Conservation (phyloP, 106 monocot species). For the Dioscorea zingiberensis region DNA sequence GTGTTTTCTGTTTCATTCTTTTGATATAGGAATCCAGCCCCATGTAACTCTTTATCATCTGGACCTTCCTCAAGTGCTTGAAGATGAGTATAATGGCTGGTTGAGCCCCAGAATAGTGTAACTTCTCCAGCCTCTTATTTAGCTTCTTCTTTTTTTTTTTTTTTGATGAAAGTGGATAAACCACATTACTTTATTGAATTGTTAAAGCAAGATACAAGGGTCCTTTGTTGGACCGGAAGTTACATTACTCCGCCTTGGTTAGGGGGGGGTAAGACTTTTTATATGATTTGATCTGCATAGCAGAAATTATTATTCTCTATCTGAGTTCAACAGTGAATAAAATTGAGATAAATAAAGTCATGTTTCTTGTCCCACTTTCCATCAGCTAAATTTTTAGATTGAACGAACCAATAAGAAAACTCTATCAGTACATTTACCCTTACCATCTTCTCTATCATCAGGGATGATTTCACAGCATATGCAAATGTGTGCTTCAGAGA, state of each 20-base stretch:
- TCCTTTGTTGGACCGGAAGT: too few species aligned
- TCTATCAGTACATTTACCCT: neutral
- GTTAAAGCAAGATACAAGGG: too few species aligned
- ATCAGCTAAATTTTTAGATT: too few species aligned
- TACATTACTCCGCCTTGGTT: too few species aligned
- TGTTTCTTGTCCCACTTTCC: too few species aligned
- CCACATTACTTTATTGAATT: too few species aligned
- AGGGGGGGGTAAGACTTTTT: too few species aligned
- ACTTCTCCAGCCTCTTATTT: neutral
- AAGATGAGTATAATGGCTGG: constrained; percentile 63
- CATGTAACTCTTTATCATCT: constrained; percentile 55
- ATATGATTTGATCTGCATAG: too few species aligned
- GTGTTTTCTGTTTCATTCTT: neutral
- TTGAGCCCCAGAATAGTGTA: constrained; percentile 60
- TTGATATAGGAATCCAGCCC: constrained; percentile 40
- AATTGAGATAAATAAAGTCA: too few species aligned
- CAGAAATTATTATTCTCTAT: too few species aligned
- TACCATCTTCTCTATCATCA: neutral
- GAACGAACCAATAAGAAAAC: neutral
- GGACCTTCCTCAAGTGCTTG: constrained; percentile 61
- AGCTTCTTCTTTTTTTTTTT: neutral
- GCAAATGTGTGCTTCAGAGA: constrained; percentile 50
- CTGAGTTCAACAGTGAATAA: too few species aligned
- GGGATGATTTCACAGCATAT: constrained; percentile 63
- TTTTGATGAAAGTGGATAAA: too few species aligned